Evolutionary conservation across 768 basidiomycete genomes (phyloP).

Genomic region (Boletus edulis): DNA sequence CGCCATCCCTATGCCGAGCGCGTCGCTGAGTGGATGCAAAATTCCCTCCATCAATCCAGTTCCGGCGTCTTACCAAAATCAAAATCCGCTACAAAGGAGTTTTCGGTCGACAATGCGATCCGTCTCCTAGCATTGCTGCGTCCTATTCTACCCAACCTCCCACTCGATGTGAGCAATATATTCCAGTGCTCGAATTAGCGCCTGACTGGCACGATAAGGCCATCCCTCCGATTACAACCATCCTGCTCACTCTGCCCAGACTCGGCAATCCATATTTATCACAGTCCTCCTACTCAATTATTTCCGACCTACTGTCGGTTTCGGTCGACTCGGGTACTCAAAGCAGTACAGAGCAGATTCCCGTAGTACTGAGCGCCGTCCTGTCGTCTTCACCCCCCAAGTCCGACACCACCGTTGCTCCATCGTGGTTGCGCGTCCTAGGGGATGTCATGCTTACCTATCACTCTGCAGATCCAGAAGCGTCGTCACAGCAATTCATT

Average conservation of each 20-base stretch:
- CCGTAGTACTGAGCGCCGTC: slow-evolving; percentile 62
- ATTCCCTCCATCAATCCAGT: slow-evolving; percentile 62
- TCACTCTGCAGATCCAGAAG: slow-evolving; percentile 45
- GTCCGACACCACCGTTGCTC: slow-evolving; percentile 62
- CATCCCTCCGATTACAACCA: slow-evolving; percentile 63
- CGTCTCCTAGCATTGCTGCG: slow-evolving; percentile 75
- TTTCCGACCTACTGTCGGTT: slow-evolving; percentile 74
- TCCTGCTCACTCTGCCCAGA: slow-evolving; percentile 80
- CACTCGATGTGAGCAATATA: slow-evolving; percentile 57
- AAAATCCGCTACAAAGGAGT: slow-evolving; percentile 52
- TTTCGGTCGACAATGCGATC: slow-evolving; percentile 68
- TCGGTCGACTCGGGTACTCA: slow-evolving; percentile 49
- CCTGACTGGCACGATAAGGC: slow-evolving; percentile 46
- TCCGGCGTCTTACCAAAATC: slow-evolving; percentile 58
- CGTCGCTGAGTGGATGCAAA: slow-evolving; percentile 76
- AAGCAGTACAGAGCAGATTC: slow-evolving; percentile 51
- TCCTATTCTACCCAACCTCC: slow-evolving; percentile 58
- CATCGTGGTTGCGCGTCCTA: slow-evolving; percentile 78
- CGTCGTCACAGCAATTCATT: slow-evolving; percentile 51
- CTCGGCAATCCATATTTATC: slow-evolving; percentile 88
- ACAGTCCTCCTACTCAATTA: slow-evolving; percentile 80
- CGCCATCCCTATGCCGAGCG: slow-evolving; percentile 84
- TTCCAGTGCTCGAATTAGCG: slow-evolving; percentile 5
- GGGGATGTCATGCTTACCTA: slow-evolving; percentile 72
- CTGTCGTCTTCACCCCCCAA: slow-evolving; percentile 68